Percentiles rank a stretch among this genome's conserved stretches.
These are phyloP conservation scores for Trichoderma sp. DNA, from an alignment of 2,329 filamentous ascomycete species.

Conservation along the genomic window DNA sequence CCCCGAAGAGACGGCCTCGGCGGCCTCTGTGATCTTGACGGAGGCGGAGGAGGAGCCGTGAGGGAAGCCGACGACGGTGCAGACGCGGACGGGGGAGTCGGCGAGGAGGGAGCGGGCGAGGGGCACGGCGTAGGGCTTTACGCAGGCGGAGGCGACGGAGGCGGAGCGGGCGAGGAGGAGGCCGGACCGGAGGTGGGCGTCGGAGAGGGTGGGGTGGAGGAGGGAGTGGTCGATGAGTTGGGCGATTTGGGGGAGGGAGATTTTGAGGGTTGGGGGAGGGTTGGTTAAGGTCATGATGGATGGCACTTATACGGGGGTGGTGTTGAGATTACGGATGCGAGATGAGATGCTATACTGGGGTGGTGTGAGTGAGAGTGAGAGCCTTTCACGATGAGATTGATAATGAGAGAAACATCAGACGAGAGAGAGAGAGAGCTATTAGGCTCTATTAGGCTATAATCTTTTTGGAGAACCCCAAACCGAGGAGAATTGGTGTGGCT, in stretches of 20 bases:
- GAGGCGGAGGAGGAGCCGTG: constrained; percentile 54
- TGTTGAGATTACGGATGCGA: background rate
- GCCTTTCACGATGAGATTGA: background rate
- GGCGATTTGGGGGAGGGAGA: constrained; percentile 47
- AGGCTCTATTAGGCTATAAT: constrained; percentile 1
- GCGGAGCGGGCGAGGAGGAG: constrained; percentile 46
- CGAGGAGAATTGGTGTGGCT: background rate
- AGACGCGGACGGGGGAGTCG: constrained; percentile 49
- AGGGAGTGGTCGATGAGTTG: constrained; percentile 61
- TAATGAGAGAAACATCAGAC: background rate
- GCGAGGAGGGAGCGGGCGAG: constrained; percentile 46
- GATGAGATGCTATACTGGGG: background rate
- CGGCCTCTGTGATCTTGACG: constrained; percentile 54
- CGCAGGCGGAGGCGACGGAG: constrained; percentile 53
- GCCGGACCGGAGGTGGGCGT: constrained; percentile 49
- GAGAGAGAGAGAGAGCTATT: background rate
- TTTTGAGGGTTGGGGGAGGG: constrained; percentile 29
- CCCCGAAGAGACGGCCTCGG: constrained; percentile 45
- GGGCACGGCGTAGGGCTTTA: constrained; percentile 56
- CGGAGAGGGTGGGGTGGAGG: constrained; percentile 60
- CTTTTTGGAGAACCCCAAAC: background rate
- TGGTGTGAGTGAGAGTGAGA: background rate
- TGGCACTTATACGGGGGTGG: background rate
- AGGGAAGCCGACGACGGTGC: constrained; percentile 60
- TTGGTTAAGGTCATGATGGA: background rate